A percentile compares a stretch with the other conserved stretches of the same genome.
Evolutionary conservation across 305 asterid species (phyloP).

Genomic region (Fraxinus albicans): DNA sequence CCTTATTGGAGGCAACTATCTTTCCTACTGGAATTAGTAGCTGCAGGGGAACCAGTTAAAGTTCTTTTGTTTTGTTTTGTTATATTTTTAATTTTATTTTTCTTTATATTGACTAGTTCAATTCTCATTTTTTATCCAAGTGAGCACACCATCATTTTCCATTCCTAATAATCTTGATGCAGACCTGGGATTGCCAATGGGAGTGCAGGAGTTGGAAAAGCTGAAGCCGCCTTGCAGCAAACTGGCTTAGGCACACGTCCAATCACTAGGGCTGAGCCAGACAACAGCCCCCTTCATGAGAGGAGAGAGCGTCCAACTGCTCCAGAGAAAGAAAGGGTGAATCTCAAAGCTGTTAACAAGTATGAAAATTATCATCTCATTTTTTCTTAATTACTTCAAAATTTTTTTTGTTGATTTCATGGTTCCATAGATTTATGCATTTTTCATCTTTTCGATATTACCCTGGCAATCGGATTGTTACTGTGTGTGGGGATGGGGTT

Average conservation of each 20-base stretch:
- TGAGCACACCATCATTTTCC: constrained; percentile 1
- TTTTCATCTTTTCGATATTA: neutral
- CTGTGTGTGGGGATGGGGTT: constrained; percentile 3
- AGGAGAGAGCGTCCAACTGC: constrained; percentile 72
- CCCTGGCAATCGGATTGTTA: neutral
- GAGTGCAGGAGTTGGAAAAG: constrained; percentile 54
- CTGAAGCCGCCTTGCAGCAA: constrained; percentile 60
- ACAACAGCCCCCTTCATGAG: constrained; percentile 61
- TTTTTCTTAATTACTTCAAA: constrained; percentile 8
- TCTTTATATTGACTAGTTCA: constrained; percentile 16
- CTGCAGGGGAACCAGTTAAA: constrained; percentile 6
- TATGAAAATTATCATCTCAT: constrained; percentile 34
- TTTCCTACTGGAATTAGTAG: constrained; percentile 13
- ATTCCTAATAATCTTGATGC: constrained; percentile 26
- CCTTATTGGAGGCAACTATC: constrained; percentile 12
- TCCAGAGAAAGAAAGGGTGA: constrained; percentile 73
- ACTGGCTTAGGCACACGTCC: constrained; percentile 66
- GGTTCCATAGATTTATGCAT: neutral
- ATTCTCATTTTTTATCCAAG: constrained; percentile 8
- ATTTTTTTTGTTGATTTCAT: neutral
- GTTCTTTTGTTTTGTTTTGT: neutral
- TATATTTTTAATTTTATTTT: neutral
- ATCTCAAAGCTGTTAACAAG: constrained; percentile 75
- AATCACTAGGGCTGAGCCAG: constrained; percentile 66
- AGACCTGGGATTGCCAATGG: constrained; percentile 75